Percentiles rank a stretch among this genome's conserved stretches.
These are phyloP conservation scores for Begonia peltatifolia DNA, from an alignment of 306 rosid genomes.

Conservation along the genomic window DNA sequence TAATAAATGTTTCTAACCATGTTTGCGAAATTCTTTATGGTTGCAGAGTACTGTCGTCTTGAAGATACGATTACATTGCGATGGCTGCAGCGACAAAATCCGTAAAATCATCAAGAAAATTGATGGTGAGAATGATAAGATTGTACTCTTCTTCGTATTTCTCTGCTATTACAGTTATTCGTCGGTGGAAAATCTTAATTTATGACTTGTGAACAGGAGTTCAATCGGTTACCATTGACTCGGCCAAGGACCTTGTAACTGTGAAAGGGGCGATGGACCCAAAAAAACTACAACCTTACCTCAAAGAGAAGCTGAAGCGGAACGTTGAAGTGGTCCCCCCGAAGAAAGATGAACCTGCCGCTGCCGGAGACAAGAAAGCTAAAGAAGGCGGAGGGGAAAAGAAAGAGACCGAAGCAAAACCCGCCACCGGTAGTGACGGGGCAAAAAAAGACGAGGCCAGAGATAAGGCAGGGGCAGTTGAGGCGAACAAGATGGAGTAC, in stretches of 20 bases:
- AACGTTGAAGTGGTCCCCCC: constrained; percentile 54
- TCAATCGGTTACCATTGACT: constrained; percentile 36
- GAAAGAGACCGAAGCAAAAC: constrained; percentile 7
- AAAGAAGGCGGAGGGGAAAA: constrained; percentile 13
- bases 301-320: constrained; percentile 36
- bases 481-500: constrained; percentile 37
- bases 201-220: constrained; percentile 36
- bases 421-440: constrained; percentile 11
- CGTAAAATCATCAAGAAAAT: constrained; percentile 27
- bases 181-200: not conserved
- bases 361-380: constrained; percentile 7
- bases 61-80: constrained; percentile 76
- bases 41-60: constrained; percentile 52
- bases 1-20: constrained; percentile 1
- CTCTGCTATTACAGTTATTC: no score
- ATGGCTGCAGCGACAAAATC: constrained; percentile 65
- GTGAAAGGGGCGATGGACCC: constrained; percentile 55
- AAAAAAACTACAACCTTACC: constrained; percentile 30
- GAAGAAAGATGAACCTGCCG: constrained; percentile 32
- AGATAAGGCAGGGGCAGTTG: constrained; percentile 9
- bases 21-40: not conserved
- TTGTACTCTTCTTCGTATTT: not conserved
- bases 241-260: constrained; percentile 43
- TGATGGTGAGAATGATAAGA: constrained; percentile 29
- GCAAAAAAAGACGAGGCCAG: constrained; percentile 8